Evolutionary conservation across 2,329 filamentous ascomycete genomes (phyloP), one percentile per base, ranked within the genome.

Genomic region (Arachnomyces sp.): DNA sequence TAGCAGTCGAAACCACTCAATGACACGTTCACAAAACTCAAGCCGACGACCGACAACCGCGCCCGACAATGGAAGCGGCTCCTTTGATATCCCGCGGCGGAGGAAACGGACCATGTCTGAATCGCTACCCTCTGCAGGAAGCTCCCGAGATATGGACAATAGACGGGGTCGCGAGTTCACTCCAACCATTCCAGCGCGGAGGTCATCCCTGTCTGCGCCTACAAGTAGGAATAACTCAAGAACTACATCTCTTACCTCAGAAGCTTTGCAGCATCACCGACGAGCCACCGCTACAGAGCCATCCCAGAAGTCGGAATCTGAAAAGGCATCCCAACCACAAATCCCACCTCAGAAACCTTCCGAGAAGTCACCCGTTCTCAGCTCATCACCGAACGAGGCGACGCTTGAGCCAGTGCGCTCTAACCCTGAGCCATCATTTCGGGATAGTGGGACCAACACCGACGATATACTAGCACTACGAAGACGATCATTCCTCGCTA

Each of bases 121-220:
- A 35, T 57, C 65, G 5, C 44, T 51, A 39, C 50, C 57, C 40
- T 50, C 49, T 28, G 38, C 34, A 37, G 34, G 39, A 36, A 46
- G 45, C 30, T 46, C 49, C 33, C 50, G 42, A 43, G 51, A 52
- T 20, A 51, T 49, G 31, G 20, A 25, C 9, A 51, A 56, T 36
- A 50, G 49, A 15, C 57, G 58, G 40, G 55, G 55, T 30, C 55
- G 53, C 31, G 40, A 48, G 20, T 45, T 53, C 30, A 51, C 45
- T 29, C 63, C 63, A 31, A 40, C 49, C 30, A 55, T 69, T 31
- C 66, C 67, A 29, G 49, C 55, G 12, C 60, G 65, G 33, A 62
- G 59, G 38, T 67, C 66, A 5, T 70, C 66, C 11, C 57, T 70
- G 14, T 70, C 68, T 20, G 67, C 66, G 7, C 65, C 65, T 3